A percentile compares a stretch with the other conserved stretches of the same genome.
phyloP scores from a whole-genome alignment of 2,329 filamentous ascomycete species.

The Colletotrichum sp. region DNA sequence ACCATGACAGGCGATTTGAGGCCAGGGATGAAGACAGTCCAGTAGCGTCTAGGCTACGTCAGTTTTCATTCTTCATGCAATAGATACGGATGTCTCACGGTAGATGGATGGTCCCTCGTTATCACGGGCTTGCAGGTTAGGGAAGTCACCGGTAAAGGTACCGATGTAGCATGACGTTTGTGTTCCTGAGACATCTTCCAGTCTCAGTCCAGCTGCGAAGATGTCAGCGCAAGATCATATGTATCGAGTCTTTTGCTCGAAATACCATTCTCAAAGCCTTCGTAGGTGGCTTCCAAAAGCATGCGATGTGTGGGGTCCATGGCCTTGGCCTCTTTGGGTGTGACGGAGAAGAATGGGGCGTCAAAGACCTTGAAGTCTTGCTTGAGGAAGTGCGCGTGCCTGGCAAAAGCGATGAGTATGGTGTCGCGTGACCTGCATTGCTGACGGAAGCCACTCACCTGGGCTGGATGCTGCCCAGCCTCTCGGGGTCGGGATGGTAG shows the following conservation, averaged over 20 bases:
- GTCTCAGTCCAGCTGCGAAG: constrained; percentile 32
- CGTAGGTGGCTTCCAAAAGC: constrained; percentile 38
- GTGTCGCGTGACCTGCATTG: neutral
- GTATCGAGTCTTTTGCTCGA: constrained; percentile 28
- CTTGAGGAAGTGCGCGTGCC: constrained; percentile 35
- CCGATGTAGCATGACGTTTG: constrained; percentile 39
- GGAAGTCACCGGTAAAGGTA: constrained; percentile 36
- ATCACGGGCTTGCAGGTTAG: constrained; percentile 29
- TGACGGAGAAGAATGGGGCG: constrained; percentile 31
- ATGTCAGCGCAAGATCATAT: neutral
- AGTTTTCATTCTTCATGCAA: neutral
- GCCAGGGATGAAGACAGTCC: constrained; percentile 42
- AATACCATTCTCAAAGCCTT: constrained; percentile 46
- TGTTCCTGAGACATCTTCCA: constrained; percentile 38
- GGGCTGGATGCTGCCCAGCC: constrained; percentile 25
- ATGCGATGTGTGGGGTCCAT: constrained; percentile 42
- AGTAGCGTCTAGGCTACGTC: constrained; percentile 54
- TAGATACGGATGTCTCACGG: constrained; percentile 37
- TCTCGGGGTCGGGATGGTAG: constrained; percentile 21
- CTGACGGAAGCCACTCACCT: neutral
- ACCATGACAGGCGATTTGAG: constrained; percentile 25
- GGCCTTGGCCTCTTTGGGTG: constrained; percentile 30
- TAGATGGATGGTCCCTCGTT: constrained; percentile 23
- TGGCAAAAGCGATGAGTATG: neutral
- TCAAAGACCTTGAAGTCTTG: constrained; percentile 33